Conservation (phyloP, 441 rosid genomes). For the Aleurites moluccanus region DNA sequence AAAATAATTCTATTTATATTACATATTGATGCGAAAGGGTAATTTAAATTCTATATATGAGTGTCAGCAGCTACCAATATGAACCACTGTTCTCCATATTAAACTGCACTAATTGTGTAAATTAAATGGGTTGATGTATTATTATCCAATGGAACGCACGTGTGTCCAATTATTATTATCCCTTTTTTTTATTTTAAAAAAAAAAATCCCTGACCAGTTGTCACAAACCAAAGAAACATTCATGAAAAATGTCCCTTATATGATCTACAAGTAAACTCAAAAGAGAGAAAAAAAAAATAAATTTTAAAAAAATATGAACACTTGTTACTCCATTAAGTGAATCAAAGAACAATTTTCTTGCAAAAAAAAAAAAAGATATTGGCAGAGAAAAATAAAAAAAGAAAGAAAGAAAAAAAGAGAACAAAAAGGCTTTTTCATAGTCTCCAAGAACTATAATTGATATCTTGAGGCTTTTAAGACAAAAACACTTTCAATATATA, state of each 20-base stretch:
- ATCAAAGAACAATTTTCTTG: conserved; percentile 17
- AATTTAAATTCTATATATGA: no score
- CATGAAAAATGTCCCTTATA: conserved; percentile 16
- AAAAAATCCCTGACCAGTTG: conserved; percentile 13
- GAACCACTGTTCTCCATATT: conserved; percentile 15
- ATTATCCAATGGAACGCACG: conserved; percentile 34
- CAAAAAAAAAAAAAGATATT: not conserved
- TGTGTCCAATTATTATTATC: conserved; percentile 32
- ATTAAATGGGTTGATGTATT: conserved; percentile 29
- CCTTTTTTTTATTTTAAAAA: conserved; percentile 20
- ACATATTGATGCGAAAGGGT: no score
- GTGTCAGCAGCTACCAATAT: no score
- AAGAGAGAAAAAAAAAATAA: not conserved
- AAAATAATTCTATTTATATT: no score
- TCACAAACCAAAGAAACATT: conserved; percentile 32
- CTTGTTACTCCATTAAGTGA: conserved; percentile 26
- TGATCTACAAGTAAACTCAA: conserved; percentile 18
- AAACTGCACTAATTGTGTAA: conserved; percentile 26
- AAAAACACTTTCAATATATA: conserved; percentile 20
- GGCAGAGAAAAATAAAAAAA: not conserved
- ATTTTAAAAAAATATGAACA: not conserved
- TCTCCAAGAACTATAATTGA: conserved; percentile 65
- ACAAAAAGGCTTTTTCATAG: conserved; percentile 59
- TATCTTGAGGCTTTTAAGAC: conserved; percentile 57
- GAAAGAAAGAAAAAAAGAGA: conserved; percentile 27